phyloP scores from a whole-genome alignment of 2,329 filamentous ascomycete genomes.

The Aspergillus intermedius region DNA sequence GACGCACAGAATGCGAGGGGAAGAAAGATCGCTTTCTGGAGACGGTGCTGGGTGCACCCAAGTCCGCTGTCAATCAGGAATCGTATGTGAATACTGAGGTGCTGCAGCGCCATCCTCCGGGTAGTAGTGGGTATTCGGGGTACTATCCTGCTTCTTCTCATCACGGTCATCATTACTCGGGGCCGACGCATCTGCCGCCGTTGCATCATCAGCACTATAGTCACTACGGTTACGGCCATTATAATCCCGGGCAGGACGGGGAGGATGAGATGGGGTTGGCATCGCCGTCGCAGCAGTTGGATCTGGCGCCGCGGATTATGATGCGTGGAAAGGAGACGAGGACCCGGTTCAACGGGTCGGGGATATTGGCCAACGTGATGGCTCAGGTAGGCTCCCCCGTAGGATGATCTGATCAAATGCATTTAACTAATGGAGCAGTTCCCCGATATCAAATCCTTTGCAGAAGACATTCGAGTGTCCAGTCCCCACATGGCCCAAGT shows the following conservation, averaged over 20 bases:
- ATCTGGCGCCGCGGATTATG: conserved; percentile 28
- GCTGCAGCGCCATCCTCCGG: conserved; percentile 21
- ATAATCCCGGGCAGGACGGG: conserved; percentile 2
- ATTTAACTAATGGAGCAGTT: conserved; percentile 25
- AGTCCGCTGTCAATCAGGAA: conserved; percentile 27
- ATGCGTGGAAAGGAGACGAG: conserved; percentile 34
- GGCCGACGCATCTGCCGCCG: too few relatives aligned
- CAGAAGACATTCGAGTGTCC: conserved; percentile 31
- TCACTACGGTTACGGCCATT: conserved; percentile 3
- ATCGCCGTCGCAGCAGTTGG: conserved; percentile 27
- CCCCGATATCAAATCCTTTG: conserved; percentile 30
- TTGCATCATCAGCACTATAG: not conserved
- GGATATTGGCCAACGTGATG: conserved; percentile 34
- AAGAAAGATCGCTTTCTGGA: conserved; percentile 27
- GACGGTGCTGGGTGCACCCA: conserved; percentile 29
- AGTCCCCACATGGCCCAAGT: conserved; percentile 30
- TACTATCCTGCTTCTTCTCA: not conserved
- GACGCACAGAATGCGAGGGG: conserved; percentile 13
- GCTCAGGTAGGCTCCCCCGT: conserved; percentile 26
- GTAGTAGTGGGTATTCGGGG: not conserved
- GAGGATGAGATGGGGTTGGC: conserved; percentile 15
- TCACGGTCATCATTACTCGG: not conserved
- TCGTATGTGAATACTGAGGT: conserved; percentile 22
- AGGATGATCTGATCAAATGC: too few relatives aligned
- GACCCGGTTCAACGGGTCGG: conserved; percentile 36